A percentile compares a stretch with the other conserved stretches of the same genome.
These are phyloP conservation scores for Evernia prunastri DNA, from an alignment of 495 filamentous ascomycete species.

Conservation along the genomic window DNA sequence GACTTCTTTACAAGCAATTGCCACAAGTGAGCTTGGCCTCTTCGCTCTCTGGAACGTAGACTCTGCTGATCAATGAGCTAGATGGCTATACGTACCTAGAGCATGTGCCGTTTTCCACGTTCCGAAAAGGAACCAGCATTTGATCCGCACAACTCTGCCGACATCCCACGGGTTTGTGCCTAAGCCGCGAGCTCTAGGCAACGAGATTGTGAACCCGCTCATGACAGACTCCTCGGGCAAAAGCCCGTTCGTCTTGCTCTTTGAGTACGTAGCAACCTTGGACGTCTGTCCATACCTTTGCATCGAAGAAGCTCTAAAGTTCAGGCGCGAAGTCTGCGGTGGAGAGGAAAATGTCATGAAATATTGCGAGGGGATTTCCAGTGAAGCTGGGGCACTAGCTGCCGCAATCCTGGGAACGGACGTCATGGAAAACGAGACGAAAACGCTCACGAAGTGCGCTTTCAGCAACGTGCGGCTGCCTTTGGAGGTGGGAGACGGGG, in stretches of 20 bases:
- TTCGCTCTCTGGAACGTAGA: background rate
- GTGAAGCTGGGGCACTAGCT: constrained; percentile 50
- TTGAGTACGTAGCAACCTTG: constrained; percentile 70
- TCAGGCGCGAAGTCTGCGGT: constrained; percentile 59
- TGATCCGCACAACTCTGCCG: constrained; percentile 70
- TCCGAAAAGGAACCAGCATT: constrained; percentile 59
- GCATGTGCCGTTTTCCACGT: constrained; percentile 77
- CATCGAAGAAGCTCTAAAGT: constrained; percentile 61
- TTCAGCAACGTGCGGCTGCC: constrained; percentile 74
- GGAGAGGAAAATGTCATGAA: constrained; percentile 62
- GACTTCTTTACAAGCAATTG: constrained; percentile 82
- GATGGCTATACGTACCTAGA: constrained; percentile 82
- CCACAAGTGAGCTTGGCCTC: constrained; percentile 58
- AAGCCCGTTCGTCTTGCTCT: constrained; percentile 58
- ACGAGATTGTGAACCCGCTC: constrained; percentile 44
- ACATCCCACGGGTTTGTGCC: constrained; percentile 55
- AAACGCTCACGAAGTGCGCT: constrained; percentile 41
- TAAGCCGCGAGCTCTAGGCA: constrained; percentile 29
- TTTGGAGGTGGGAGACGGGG: constrained; percentile 37
- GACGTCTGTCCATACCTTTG: constrained; percentile 68
- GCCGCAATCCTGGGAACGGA: constrained; percentile 62
- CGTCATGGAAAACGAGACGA: constrained; percentile 52
- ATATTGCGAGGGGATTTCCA: constrained; percentile 53
- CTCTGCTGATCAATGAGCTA: constrained; percentile 25
- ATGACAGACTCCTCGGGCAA: constrained; percentile 35